These are phyloP conservation scores for Poa pratensis DNA, from an alignment of 176 grass and related monocot species.

Conservation along the genomic window DNA sequence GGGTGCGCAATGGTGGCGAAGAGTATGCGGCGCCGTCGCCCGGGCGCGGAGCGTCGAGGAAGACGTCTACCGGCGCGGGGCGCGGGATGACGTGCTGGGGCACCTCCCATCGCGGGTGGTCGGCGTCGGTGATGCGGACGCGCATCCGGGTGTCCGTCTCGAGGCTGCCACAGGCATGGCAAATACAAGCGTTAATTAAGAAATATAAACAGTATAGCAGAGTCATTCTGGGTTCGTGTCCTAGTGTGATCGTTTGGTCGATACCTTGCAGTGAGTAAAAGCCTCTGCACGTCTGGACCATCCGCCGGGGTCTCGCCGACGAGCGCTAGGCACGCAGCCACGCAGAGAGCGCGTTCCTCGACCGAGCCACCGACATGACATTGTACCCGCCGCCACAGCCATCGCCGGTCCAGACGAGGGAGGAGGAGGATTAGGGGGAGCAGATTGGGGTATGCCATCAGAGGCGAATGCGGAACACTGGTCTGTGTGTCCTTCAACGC, in stretches of 20 bases:
- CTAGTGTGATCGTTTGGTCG: constrained; percentile 22
- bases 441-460: too few species aligned
- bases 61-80: background rate
- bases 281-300: constrained; percentile 56
- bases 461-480: too few species aligned
- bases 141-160: constrained; percentile 72
- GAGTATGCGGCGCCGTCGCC: background rate
- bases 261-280: constrained; percentile 61
- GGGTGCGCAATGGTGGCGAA: background rate
- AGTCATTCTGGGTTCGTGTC: background rate
- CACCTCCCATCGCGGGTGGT: constrained; percentile 69
- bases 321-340: constrained; percentile 53
- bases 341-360: constrained; percentile 42
- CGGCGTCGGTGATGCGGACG: constrained; percentile 79
- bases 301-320: constrained; percentile 36
- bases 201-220: background rate
- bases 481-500: too few species aligned
- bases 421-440: too few species aligned
- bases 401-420: background rate
- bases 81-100: constrained; percentile 71
- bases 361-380: constrained; percentile 27
- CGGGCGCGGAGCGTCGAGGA: background rate
- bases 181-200: background rate
- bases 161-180: constrained; percentile 36
- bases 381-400: constrained; percentile 43